Evolutionary conservation across 2,329 filamentous ascomycete genomes (phyloP), one percentile per base, ranked within the genome.

Genomic region (Dothiorella sarmentorum): DNA sequence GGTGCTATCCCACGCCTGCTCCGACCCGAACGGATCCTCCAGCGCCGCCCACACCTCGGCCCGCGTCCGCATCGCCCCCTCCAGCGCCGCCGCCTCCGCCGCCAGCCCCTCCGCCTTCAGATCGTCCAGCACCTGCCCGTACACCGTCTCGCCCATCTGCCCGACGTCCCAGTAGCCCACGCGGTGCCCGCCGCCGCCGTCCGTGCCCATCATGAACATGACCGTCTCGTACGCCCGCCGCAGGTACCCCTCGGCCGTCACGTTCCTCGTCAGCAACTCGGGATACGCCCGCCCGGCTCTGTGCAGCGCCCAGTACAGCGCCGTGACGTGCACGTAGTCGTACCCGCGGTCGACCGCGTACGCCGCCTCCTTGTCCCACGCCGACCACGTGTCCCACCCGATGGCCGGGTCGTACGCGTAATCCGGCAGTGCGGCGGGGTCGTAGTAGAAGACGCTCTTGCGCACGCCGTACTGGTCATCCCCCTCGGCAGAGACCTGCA

Each of bases 1-100:
- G 0, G 83, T 85, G 0, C 79, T 84, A 59, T 86, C 83, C 83
- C 83, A 86, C 0, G 82, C 78, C 80, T 83, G 82, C 66, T 85
- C 83, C 52, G 80, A 84, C 0, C 82, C 83, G 61, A 79, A 86
- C 0, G 83, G 83, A 4, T 81, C 78, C 7, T 75, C 73, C 53
- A 80, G 69, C 0, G 69, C 70, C n/a, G 79, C 67, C 83, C 83
- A 86, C 1, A 70, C 64, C 3, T 73, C 61, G 1, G 82, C 80
- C 1, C 83, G 76, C 3, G 67, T 68, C 13, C 72, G 74, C 82
- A 85, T 84, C 0, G 71, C 68, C 0, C 66, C 64, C 44, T 78
- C 75, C 2, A 85, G 63, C 0, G 68, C 67, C 2, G 65, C 65
- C 0, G 76, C 78, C 56, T 80, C 67, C 0, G 66, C 61, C 0